These are phyloP conservation scores for Cytospora chrysosperma DNA, from an alignment of 2,329 filamentous ascomycete genomes.

Conservation along the genomic window DNA sequence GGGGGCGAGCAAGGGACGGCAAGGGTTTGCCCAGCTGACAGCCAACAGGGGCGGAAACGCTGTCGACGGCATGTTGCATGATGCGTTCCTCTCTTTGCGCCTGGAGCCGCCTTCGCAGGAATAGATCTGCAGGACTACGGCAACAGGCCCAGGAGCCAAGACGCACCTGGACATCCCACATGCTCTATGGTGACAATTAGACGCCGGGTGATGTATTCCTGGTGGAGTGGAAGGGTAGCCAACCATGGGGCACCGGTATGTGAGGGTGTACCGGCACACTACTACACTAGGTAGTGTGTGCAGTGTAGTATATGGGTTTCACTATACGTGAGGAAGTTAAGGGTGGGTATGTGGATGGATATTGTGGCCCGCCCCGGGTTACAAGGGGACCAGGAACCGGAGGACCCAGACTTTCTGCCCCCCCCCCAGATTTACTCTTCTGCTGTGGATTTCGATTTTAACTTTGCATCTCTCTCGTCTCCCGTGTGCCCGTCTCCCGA, in stretches of 20 bases:
- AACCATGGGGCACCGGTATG: not conserved
- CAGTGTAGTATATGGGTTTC: too few species aligned
- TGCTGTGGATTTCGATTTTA: not conserved
- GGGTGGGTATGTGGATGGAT: not conserved
- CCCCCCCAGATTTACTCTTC: too few species aligned
- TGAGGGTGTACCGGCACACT: too few species aligned
- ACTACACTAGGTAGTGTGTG: not conserved
- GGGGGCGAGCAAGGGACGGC: not conserved
- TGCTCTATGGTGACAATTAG: constrained; percentile 2
- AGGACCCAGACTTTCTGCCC: too few species aligned
- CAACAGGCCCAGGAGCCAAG: constrained; percentile 6
- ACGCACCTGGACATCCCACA: constrained; percentile 7
- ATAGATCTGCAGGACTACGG: not conserved
- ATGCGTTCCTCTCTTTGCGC: not conserved
- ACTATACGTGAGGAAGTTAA: not conserved
- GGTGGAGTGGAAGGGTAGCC: not conserved
- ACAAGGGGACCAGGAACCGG: constrained; percentile 8
- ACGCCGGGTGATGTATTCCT: not conserved
- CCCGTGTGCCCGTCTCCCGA: constrained; percentile 8
- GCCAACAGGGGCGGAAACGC: constrained; percentile 24
- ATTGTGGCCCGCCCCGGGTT: constrained; percentile 16
- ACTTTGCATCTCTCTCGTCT: not conserved
- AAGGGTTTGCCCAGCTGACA: constrained; percentile 12
- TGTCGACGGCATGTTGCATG: constrained; percentile 16
- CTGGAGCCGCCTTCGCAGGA: not conserved